Base-by-base conservation (phyloP, 495 filamentous ascomycete species). In the Daldinia decipiens region DNA sequence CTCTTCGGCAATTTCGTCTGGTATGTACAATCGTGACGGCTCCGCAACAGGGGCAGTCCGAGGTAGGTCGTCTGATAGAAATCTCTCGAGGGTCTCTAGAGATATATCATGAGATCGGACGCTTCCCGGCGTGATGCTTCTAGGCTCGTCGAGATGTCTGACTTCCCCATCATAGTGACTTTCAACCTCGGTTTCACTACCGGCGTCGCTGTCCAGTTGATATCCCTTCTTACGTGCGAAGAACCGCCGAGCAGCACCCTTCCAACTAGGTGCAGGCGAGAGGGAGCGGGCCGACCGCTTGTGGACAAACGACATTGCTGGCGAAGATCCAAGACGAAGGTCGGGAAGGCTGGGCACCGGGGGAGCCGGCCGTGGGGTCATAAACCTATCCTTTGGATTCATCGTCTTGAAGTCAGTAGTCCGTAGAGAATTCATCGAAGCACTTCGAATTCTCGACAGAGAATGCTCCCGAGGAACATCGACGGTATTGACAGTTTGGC, bases 401-500 rank as follows among this genome's bases (percentile, higher is more conserved):
- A 94, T 89, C 0, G 92, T 95, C 72, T 87, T 90, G 67, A 86
- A 85, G 45, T 87, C 83, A 27, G 78, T 76, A 7, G 79, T 77
- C n/a, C 79, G 71, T 17, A 87, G 65, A 9, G 83, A 85, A 61
- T 78, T 85, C 74, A 82, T 73, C 3, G 84, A 87, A 38, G 83
- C 83, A 65, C 86, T 87, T 24, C 85, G 81, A 47, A 78, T 72
- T 43, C 84, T 78, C 36, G 57, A 72, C 36, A 80, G 78, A 58
- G 85, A 81, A 11, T 86, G 84, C 78, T 96, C 89, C 58, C 89
- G 81, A 9, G 94, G 94, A 4, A 97, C 89, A 40, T 90, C 88
- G 27, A 97, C 82, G 19, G 93, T 85, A 75, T 97, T 97, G 76
- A 97, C 87, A 1, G 86, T 85, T 77, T 97, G 94, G 17, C 94